Evolutionary conservation across 129 eudicot species (phyloP), one percentile per base, ranked within the genome.

Genomic region (Flaveria robusta): DNA sequence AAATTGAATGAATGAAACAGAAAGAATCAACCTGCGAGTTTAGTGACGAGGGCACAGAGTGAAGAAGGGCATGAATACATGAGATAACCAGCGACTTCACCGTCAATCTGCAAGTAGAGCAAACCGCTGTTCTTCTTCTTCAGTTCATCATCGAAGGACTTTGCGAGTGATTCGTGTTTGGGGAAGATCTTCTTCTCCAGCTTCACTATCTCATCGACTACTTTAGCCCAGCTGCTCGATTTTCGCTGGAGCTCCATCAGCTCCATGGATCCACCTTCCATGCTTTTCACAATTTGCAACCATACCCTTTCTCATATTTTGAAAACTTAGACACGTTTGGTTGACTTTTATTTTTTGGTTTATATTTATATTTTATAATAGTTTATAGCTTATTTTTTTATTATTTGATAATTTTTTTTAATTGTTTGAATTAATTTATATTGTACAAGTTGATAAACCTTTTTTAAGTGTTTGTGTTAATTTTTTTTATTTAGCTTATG

Each of bases 61-160:
- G 97, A 93, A 66, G 97, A 88, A 66, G 97, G 96, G 71, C 87
- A 87, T 4, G 92, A 84, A 74, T 85, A 93, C 98, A 93, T 93
- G 69, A 87, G 87, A 77, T 93, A 93, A 13, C 97, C 98, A 56
- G 85, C 97, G 81, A 93, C 70, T 16, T 86, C 90, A 3, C 85
- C 91, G 2, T 85, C 71, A 47, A 80, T 34, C 47, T 75, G 70
- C 58, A 80, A 2, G 78, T 81, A 93, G 10, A 93, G 72, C 78
- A 93, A 83, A 9, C 98, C 98, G 26, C 83, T 45, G 81, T 88
- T 93, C 85, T 72, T 93, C 81, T 91, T 93, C 18, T 79, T 77
- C 9, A 90, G 85, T 66, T 90, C 97, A 9, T 81, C 87, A 26
- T 88, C 87, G 66, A 93, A 91, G 3, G 89, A 88, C 58, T 86